A percentile compares a stretch with the other conserved stretches of the same genome.
Conservation (phyloP, 169 alveolate species). For the Cryptosporidium ubiquitum region DNA sequence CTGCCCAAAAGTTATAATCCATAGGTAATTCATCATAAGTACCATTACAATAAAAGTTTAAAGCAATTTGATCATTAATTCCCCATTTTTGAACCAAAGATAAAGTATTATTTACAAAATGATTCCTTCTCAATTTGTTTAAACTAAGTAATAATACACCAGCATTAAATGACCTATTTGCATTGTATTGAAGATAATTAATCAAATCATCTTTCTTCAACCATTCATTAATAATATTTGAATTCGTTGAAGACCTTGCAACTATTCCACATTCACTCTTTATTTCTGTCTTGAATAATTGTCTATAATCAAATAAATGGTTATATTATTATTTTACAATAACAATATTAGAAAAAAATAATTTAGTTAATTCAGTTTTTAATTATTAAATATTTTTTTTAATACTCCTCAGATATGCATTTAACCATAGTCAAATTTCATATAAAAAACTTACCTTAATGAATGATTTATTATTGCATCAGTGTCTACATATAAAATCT, state of each 20-base stretch:
- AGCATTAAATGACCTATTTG: constrained; percentile 70
- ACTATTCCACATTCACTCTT: constrained; percentile 65
- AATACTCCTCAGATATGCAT: not conserved
- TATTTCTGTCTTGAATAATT: constrained; percentile 32
- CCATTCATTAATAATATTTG: constrained; percentile 66
- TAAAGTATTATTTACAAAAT: constrained; percentile 39
- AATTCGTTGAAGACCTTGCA: constrained; percentile 67
- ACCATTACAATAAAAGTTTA: constrained; percentile 74
- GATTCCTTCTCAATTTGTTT: constrained; percentile 34
- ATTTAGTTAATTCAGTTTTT: not conserved
- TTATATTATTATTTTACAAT: not conserved
- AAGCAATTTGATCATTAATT: constrained; percentile 69
- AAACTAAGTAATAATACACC: constrained; percentile 59
- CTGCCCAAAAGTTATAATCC: constrained; percentile 74
- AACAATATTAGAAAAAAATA: not conserved
- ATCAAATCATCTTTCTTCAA: constrained; percentile 43
- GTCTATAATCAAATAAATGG: constrained; percentile 1
- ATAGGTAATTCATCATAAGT: constrained; percentile 69
- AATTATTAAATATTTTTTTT: not conserved
- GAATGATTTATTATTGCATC: constrained; percentile 58
- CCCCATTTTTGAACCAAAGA: constrained; percentile 74
- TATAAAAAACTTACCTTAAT: constrained; percentile 36
- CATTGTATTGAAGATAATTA: constrained; percentile 11
- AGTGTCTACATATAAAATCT: constrained; percentile 67
- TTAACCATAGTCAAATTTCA: not conserved